Evolutionary conservation across 2,329 filamentous ascomycete genomes (phyloP), one percentile per base, ranked within the genome.

Genomic region (Cytospora paraplurivora): DNA sequence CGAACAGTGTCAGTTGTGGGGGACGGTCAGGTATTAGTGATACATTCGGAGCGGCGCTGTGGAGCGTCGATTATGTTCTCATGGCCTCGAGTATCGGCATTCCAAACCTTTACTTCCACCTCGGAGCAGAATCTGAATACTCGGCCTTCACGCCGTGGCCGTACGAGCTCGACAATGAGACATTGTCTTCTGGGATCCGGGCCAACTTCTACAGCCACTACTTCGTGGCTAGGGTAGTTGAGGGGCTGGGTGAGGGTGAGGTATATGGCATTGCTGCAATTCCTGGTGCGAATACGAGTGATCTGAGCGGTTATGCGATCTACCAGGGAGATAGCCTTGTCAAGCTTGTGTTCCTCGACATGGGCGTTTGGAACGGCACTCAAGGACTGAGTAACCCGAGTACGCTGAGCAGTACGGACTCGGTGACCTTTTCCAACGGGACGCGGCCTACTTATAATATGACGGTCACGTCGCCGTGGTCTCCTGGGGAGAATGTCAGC

Each of bases 31-130:
- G 80, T 12, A 74, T 81, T 54, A 74, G 73, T 51, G 79, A 81
- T 63, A 80, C 78, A 0, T 80, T 81, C 64, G 81, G 80, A 56
- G 79, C 79, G 8, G 81, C 76, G 19, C 76, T 83, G 8, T 83
- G 80, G 81, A 74, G 75, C 58, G 72, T 80, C 34, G 81, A 83
- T 70, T 82, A 79, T 70, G 72, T 75, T 69, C 72, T 77, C 35
- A 68, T 70, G 56, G 75, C 72, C 49, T 75, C 76, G 1, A 68
- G 71, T 33, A 64, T 76, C 41, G 74, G 74, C 19, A 69, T 77
- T 27, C 66, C 69, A 53, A 73, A 73, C 70, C 68, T 74, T 0
- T 79, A 79, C 68, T 82, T 82, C 73, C 80, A 82, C 71, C 72
- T 66, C 21, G 64, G 64, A 13, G 64, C 61, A 50, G 44, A 63